Conservation (phyloP, 768 basidiomycete species). For the Stropharia rugosoannulata region DNA sequence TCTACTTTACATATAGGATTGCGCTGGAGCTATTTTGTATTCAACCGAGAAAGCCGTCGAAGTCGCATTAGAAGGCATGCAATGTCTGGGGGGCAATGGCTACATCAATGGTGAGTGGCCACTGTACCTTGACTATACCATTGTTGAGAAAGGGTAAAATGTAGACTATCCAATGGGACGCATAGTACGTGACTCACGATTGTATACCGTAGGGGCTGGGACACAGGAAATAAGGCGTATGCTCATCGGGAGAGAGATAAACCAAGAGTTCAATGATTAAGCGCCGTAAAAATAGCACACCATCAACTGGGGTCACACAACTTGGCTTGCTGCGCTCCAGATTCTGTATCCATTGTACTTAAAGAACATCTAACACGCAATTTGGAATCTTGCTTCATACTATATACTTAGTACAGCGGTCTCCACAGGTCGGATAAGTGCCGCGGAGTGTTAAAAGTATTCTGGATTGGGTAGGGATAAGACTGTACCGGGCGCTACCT, state of each 20-base stretch:
- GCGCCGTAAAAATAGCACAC: not conserved
- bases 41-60: conserved; percentile 92
- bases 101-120: conserved; percentile 79
- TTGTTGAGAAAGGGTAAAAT: not conserved
- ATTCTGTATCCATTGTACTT: too few species aligned
- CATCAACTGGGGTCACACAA: not conserved
- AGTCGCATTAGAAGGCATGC: conserved; percentile 89
- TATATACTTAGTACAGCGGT: not conserved
- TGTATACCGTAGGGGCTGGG: conserved; percentile 96
- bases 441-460: conserved; percentile 17
- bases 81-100: conserved; percentile 92
- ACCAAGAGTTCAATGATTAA: conserved; percentile 52
- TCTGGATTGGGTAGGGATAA: conserved; percentile 15
- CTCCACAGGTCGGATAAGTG: conserved; percentile 4
- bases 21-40: conserved; percentile 92
- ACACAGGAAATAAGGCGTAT: conserved; percentile 94
- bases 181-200: conserved; percentile 79
- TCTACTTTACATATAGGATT: conserved; percentile 57
- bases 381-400: not conserved
- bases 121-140: not conserved
- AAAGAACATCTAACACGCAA: not conserved
- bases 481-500: conserved; percentile 9
- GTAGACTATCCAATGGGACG: conserved; percentile 90
- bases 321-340: not conserved
- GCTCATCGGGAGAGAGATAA: conserved; percentile 94